Conservation (phyloP, 1,284 basidiomycete genomes). For the Trichosporon faecale region DNA sequence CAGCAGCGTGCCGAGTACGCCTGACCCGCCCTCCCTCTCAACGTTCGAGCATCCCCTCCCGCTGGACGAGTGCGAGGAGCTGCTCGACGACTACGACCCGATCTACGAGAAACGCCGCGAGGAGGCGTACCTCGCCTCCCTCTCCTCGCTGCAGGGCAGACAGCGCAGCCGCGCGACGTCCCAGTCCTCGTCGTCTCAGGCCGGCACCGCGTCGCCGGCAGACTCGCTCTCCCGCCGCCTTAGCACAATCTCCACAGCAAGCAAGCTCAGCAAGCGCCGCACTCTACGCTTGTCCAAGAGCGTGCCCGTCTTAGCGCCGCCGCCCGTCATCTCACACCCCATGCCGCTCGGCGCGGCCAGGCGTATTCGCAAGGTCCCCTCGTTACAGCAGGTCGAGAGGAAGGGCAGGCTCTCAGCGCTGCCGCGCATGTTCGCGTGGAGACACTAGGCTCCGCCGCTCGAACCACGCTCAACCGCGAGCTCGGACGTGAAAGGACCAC, state of each 20-base stretch:
- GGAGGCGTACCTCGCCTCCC: background rate
- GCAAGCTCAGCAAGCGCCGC: background rate
- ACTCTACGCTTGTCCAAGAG: background rate
- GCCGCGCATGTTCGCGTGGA: constrained; percentile 3
- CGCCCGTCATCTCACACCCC: background rate
- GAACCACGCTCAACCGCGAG: too few species aligned
- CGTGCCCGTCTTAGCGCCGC: background rate
- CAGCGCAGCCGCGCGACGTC: background rate
- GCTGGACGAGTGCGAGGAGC: background rate
- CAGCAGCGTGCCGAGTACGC: background rate
- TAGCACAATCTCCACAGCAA: background rate
- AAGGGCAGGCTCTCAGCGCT: background rate
- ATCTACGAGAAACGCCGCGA: background rate
- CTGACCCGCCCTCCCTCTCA: background rate
- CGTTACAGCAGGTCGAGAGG: background rate
- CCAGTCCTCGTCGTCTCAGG: background rate
- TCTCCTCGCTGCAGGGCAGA: background rate
- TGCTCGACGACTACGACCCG: background rate
- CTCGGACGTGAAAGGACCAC: too few species aligned
- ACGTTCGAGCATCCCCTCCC: background rate
- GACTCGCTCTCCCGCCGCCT: constrained; percentile 1
- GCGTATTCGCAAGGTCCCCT: background rate
- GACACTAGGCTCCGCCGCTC: background rate
- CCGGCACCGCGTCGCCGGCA: background rate
- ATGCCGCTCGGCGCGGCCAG: background rate